These are phyloP conservation scores for Groenewaldozyma sp. DNA, from an alignment of 1,139 yeast species.

Conservation along the genomic window DNA sequence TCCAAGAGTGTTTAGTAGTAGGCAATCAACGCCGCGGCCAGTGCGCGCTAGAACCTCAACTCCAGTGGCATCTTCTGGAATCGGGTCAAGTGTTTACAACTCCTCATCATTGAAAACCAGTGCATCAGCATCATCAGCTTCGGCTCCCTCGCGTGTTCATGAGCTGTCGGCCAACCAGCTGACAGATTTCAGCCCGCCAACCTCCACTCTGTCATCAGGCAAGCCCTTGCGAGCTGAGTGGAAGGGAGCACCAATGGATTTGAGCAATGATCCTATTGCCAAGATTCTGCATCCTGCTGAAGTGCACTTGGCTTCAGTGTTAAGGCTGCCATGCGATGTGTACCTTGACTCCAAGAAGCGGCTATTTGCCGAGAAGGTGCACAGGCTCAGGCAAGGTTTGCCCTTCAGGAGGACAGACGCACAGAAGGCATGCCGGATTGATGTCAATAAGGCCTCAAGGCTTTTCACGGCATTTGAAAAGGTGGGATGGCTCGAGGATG, in stretches of 20 bases:
- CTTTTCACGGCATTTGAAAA: slow-evolving; percentile 87
- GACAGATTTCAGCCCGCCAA: slow-evolving; percentile 70
- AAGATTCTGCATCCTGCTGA: slow-evolving; percentile 84
- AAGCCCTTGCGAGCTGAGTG: slow-evolving; percentile 84
- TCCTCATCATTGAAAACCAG: too few species aligned
- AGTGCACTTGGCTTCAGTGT: slow-evolving; percentile 73
- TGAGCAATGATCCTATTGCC: slow-evolving; percentile 63
- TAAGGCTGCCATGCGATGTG: slow-evolving; percentile 78
- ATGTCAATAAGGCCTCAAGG: slow-evolving; percentile 92
- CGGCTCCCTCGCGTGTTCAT: slow-evolving; percentile 26
- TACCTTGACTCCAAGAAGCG: slow-evolving; percentile 90
- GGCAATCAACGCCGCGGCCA: slow-evolving; percentile 8
- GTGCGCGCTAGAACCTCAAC: slow-evolving; percentile 3
- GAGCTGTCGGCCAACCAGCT: slow-evolving; percentile 33
- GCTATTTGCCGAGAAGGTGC: slow-evolving; percentile 79
- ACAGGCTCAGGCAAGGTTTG: slow-evolving; percentile 59
- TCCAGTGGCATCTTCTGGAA: not conserved
- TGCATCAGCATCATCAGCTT: slow-evolving; percentile 13
- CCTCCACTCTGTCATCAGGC: slow-evolving; percentile 53
- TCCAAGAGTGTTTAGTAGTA: not conserved
- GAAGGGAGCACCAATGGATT: slow-evolving; percentile 97
- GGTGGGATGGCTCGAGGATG: slow-evolving; percentile 90
- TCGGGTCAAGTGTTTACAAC: slow-evolving; percentile 13
- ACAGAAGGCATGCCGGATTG: slow-evolving; percentile 94
- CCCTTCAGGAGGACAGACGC: slow-evolving; percentile 96